Evolutionary conservation across 345 rosid species (phyloP), one percentile per base, ranked within the genome.

Genomic region (Eucalyptus paniculata): DNA sequence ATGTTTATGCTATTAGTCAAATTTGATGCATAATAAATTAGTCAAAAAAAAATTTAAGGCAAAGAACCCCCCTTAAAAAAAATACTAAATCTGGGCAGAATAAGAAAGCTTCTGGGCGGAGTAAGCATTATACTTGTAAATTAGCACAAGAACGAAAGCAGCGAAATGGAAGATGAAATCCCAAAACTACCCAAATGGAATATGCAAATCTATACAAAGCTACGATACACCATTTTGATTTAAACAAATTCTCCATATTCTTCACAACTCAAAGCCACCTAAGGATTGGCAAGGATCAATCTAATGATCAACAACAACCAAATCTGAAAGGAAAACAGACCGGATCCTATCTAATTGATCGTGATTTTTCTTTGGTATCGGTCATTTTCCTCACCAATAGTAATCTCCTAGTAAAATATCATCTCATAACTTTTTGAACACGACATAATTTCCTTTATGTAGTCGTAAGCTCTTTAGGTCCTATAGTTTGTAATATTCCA

Each of bases 321-420:
- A 4, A 58, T 58, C 0, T 2, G 7, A 58, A 24, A 26, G 30
- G 30, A 58, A 58, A 24, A 23, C 1, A 3, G 14, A 24, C 6
- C 1, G 30, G 30, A 58, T 58, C 30, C 2, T 5, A 1, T 58
- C 30, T 24, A 58, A 58, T 24, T 58, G 28, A 58, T 58, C 13
- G 14, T 5, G 65, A 24, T 9, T 58, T 58, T 58, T 58, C 30
- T 58, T 58, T 58, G 30, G 65, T 24, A 58, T 58, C 1, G 0
- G 65, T 58, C 28, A 58, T 58, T 24, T 58, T 58, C 65, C 14
- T 58, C 13, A 24, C 5, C 24, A 58, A 58, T 24, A 58, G 6
- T 24, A 58, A 58, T 58, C 12, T 24, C 5, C 3, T 0, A 10
- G 3, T 23, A 0, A 24, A 11, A 9, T 58, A 24, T 58, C 1